These are phyloP conservation scores for Domatiomyces globalis DNA, from an alignment of 2,329 filamentous ascomycete genomes.

Conservation along the genomic window DNA sequence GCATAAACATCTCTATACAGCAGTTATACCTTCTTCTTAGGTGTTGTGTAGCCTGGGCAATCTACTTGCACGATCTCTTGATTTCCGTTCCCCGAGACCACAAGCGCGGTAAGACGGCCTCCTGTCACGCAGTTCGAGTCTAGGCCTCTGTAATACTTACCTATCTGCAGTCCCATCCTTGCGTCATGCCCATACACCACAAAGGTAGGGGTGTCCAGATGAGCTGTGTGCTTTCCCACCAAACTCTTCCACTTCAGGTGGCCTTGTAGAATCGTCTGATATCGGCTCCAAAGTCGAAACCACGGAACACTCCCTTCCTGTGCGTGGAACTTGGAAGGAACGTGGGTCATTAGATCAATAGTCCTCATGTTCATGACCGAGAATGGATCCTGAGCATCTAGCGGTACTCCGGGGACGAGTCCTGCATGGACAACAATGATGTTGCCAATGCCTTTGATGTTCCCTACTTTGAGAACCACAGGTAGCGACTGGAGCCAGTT, in stretches of 20 bases:
- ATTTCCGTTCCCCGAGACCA: slow-evolving; percentile 48
- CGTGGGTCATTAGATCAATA: slow-evolving; percentile 48
- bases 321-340: slow-evolving; percentile 36
- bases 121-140: slow-evolving; percentile 74
- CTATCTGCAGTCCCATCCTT: slow-evolving; percentile 51
- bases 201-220: slow-evolving; percentile 31
- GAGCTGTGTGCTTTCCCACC: slow-evolving; percentile 20
- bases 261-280: slow-evolving; percentile 24
- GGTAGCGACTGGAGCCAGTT: slow-evolving; percentile 58
- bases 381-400: slow-evolving; percentile 60
- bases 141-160: slow-evolving; percentile 65
- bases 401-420: slow-evolving; percentile 57
- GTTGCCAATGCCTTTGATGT: slow-evolving; percentile 46
- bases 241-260: slow-evolving; percentile 1
- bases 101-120: slow-evolving; percentile 58
- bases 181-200: slow-evolving; percentile 85
- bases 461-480: slow-evolving; percentile 62
- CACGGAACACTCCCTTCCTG: slow-evolving; percentile 45
- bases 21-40: neutral
- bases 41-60: slow-evolving; percentile 23
- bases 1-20: no score
- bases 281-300: slow-evolving; percentile 47
- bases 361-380: slow-evolving; percentile 88
- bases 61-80: slow-evolving; percentile 29
- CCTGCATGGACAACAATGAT: slow-evolving; percentile 68